phyloP scores from a whole-genome alignment of 2,329 filamentous ascomycete species.

The Coccinonectria pachysandricola region DNA sequence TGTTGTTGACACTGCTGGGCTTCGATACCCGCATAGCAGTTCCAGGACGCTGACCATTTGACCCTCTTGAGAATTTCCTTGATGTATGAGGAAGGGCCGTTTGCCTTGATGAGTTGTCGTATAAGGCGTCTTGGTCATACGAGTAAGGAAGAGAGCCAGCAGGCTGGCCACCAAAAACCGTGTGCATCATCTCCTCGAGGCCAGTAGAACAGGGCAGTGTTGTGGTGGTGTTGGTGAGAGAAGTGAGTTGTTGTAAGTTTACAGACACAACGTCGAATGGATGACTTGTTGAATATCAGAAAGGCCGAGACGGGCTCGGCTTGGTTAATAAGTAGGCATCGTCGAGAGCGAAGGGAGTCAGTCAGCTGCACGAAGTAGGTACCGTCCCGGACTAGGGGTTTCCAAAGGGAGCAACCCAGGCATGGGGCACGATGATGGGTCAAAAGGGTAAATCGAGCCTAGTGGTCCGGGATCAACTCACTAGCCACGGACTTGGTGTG shows the following conservation, averaged over 20 bases:
- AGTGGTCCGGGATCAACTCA: slow-evolving; percentile 25
- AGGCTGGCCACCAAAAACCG: slow-evolving; percentile 16
- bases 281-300: slow-evolving; percentile 2
- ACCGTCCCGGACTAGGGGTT: slow-evolving; percentile 12
- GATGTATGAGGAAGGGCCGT: slow-evolving; percentile 36
- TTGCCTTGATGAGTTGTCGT: slow-evolving; percentile 44
- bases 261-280: slow-evolving; percentile 1
- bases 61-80: slow-evolving; percentile 38
- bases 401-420: slow-evolving; percentile 24
- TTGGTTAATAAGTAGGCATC: slow-evolving; percentile 24
- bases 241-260: slow-evolving; percentile 3
- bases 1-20: slow-evolving; percentile 58
- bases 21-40: slow-evolving; percentile 52
- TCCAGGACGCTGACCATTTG: slow-evolving; percentile 38
- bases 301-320: slow-evolving; percentile 12
- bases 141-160: slow-evolving; percentile 17
- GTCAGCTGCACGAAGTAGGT: too few species aligned
- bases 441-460: slow-evolving; percentile 28
- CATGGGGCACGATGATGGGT: slow-evolving; percentile 24
- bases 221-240: neutral
- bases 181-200: slow-evolving; percentile 28
- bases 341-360: slow-evolving; percentile 10
- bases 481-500: slow-evolving; percentile 29
- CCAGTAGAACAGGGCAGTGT: too few species aligned
- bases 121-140: slow-evolving; percentile 28